Conservation (phyloP, 139 green algal genomes). For the Chlorella sp. region DNA sequence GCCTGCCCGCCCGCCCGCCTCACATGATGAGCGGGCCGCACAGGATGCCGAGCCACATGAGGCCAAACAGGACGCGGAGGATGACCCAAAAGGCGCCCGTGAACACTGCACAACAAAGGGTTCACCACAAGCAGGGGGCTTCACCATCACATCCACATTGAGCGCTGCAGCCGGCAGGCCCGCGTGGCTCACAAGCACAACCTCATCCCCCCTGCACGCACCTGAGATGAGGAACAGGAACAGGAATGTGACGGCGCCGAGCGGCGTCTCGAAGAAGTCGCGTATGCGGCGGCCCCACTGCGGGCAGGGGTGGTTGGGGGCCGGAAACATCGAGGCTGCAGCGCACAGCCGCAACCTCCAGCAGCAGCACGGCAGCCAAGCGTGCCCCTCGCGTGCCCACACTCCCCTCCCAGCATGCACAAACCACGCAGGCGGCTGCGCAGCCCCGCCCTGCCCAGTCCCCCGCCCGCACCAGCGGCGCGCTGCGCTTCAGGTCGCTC, state of each 20-base stretch:
- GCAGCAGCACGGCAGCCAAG: not conserved
- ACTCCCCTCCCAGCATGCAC: too few relatives aligned
- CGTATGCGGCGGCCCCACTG: not conserved
- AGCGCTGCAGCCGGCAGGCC: not conserved
- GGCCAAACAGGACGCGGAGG: slow-evolving; percentile 15
- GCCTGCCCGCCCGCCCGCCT: not conserved
- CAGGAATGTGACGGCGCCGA: slow-evolving; percentile 29
- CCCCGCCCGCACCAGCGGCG: not conserved
- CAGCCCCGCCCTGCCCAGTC: not conserved
- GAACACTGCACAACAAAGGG: not conserved
- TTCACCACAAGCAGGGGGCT: too few relatives aligned
- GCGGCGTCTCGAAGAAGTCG: slow-evolving; percentile 24
- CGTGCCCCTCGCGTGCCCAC: too few relatives aligned
- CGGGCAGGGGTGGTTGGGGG: not conserved
- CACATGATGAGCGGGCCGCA: slow-evolving; percentile 20
- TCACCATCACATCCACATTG: too few relatives aligned
- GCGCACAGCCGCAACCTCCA: not conserved
- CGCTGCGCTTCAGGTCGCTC: not conserved
- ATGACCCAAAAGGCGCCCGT: slow-evolving; percentile 33
- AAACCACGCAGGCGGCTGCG: too few relatives aligned
- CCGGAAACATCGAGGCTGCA: not conserved
- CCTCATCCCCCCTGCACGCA: not conserved
- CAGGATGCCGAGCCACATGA: slow-evolving; percentile 24
- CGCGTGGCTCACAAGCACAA: too few relatives aligned
- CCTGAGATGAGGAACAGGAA: slow-evolving; percentile 33